Conservation (phyloP, 345 rosid species). For the Eucalyptus polybractea region DNA sequence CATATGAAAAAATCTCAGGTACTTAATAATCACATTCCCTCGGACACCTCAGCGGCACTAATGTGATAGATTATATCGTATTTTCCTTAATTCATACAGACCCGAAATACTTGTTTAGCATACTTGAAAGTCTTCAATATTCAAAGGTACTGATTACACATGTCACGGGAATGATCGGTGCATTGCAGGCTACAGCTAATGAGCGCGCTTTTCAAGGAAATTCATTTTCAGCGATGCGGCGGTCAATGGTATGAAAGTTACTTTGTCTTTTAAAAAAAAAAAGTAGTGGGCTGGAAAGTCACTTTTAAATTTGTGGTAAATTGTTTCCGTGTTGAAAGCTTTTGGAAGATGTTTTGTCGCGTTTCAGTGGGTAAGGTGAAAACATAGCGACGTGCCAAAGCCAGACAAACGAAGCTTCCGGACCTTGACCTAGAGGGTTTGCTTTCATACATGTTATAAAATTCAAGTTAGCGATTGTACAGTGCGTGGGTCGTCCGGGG, state of each 20-base stretch:
- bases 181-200: neutral
- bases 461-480: too few relatives aligned
- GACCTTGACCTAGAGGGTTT: too few relatives aligned
- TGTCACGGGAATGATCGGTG: neutral
- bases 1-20: neutral
- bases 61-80: neutral
- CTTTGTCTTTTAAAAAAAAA: neutral
- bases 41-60: too few relatives aligned
- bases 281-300: neutral
- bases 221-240: neutral
- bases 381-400: too few relatives aligned
- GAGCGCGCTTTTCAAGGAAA: neutral
- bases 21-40: neutral
- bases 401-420: too few relatives aligned
- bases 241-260: neutral
- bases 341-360: too few relatives aligned
- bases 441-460: too few relatives aligned
- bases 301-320: neutral
- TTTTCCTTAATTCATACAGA: neutral
- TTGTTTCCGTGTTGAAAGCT: too few relatives aligned
- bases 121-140: neutral
- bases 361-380: too few relatives aligned
- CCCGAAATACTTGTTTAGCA: neutral
- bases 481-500: too few relatives aligned
- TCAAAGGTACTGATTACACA: neutral